Conservation (phyloP, 805 yeast species). For the Yarrowia yakushimensis region DNA sequence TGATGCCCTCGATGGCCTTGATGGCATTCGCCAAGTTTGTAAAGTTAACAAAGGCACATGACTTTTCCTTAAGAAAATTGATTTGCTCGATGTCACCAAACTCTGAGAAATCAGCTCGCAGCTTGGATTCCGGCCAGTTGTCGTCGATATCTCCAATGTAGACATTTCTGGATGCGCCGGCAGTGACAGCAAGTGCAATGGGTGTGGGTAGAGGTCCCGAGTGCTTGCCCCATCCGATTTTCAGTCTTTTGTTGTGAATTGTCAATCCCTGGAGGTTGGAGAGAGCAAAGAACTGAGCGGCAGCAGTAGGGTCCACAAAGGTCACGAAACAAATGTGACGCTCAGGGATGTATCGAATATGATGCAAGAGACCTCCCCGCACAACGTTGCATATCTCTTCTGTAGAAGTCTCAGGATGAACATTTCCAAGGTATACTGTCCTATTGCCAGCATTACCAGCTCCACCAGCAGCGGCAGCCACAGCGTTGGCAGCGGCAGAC, state of each 20-base stretch:
- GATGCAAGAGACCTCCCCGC: constrained; percentile 88
- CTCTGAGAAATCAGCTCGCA: constrained; percentile 68
- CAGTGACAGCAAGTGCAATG: constrained; percentile 80
- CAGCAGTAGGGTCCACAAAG: constrained; percentile 93
- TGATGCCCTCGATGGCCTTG: constrained; percentile 86
- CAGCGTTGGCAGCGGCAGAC: constrained; percentile 96
- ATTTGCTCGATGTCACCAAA: constrained; percentile 96
- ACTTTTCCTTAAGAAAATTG: constrained; percentile 75
- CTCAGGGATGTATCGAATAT: constrained; percentile 73
- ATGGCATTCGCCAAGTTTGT: constrained; percentile 89
- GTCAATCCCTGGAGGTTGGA: constrained; percentile 85
- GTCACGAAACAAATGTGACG: constrained; percentile 93
- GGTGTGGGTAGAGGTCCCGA: constrained; percentile 89
- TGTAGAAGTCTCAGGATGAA: constrained; percentile 81
- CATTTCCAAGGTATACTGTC: constrained; percentile 85
- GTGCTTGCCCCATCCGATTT: constrained; percentile 98
- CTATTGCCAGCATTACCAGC: constrained; percentile 88
- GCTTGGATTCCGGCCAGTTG: constrained; percentile 48
- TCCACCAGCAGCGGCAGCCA: constrained; percentile 93
- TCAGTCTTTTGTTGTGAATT: constrained; percentile 79
- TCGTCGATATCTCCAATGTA: constrained; percentile 72
- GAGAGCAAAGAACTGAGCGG: constrained; percentile 95
- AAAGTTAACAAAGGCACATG: constrained; percentile 88
- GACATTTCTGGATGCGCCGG: constrained; percentile 91
- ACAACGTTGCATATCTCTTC: constrained; percentile 96